Evolutionary conservation across 148 eudicot species (phyloP), one percentile per base, ranked within the genome.

Genomic region (Tetragonia tetragonoides): DNA sequence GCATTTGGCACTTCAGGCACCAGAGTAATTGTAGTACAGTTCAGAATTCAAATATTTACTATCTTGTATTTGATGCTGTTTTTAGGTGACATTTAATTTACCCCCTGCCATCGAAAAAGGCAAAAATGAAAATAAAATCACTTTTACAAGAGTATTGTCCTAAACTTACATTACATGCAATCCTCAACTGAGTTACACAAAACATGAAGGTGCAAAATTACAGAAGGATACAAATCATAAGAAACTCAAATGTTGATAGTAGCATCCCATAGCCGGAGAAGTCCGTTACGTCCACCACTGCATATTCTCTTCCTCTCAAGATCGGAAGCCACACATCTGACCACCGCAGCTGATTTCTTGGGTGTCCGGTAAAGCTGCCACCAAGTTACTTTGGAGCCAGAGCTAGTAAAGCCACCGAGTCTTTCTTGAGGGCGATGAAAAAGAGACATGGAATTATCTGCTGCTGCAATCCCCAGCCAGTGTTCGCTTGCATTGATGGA

Each of bases 341-440:
- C 99, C 83, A 93, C 88, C 20, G 97, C 97, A 77, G 88, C 89
- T 65, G 99, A 84, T 78, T 86, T 93, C 82, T 88, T 97, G 12
- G 99, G 99, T 61, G 97, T 95, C 82, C 99, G 82, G 78, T 95
- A 95, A 75, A 95, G 97, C 85, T 95, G 99, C 99, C 99, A 95
- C 62, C 93, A 94, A 23, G 88, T 81, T 69, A 86, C 86, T 85
- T 91, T 95, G 23, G 94, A 83, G 16, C 92, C 98, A 4, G 92
- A 77, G 74, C 80, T 78, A 63, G 98, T 82, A 38, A 88, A 77
- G 40, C 92, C 91, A 42, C 91, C 97, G 18, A 89, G 87, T 77
- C 98, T 89, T 80, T 95, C 98, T 81, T 95, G 97, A 67, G 97
- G 93, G 9, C 97, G 90, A 77, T 95, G 86, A 70, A 88, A 95